phyloP scores from a whole-genome alignment of 768 basidiomycete species.

The Chalciporus sphaerocephalus region DNA sequence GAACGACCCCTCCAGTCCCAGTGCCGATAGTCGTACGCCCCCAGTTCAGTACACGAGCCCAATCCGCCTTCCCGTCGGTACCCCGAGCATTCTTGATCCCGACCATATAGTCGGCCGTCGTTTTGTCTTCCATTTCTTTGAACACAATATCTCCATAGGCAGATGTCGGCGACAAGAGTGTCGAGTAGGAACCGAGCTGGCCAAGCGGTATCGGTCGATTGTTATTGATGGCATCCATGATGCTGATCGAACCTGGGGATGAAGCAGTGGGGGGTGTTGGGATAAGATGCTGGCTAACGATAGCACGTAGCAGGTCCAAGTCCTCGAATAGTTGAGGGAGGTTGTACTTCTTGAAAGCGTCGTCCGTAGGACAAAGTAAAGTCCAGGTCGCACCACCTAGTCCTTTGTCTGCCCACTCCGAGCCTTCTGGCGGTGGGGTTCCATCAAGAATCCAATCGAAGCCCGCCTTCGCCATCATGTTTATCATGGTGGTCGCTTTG shows the following conservation, averaged over 20 bases:
- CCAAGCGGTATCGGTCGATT: constrained; percentile 71
- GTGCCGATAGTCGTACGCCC: constrained; percentile 70
- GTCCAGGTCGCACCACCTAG: constrained; percentile 69
- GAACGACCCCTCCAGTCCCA: constrained; percentile 82
- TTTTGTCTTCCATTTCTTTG: constrained; percentile 44
- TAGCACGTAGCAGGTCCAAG: constrained; percentile 44
- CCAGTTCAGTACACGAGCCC: constrained; percentile 64
- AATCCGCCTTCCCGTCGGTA: constrained; percentile 56
- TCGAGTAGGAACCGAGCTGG: constrained; percentile 69
- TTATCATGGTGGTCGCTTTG: constrained; percentile 84
- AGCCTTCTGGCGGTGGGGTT: constrained; percentile 67
- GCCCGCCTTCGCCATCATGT: constrained; percentile 76
- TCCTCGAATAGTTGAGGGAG: constrained; percentile 68
- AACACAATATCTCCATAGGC: constrained; percentile 84
- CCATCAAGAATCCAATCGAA: constrained; percentile 92
- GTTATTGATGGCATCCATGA: constrained; percentile 46
- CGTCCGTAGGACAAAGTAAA: constrained; percentile 85
- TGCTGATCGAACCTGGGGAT: constrained; percentile 21
- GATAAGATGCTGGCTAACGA: constrained; percentile 77
- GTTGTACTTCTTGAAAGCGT: constrained; percentile 86
- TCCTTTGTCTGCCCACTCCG: constrained; percentile 54
- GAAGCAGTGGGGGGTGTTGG: constrained; percentile 38
- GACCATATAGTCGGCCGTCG: constrained; percentile 48
- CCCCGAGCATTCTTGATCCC: constrained; percentile 73
- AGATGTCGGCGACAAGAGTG: constrained; percentile 62